Base-by-base conservation (phyloP, 495 filamentous ascomycete genomes). In the Aspergillus panamensis region DNA sequence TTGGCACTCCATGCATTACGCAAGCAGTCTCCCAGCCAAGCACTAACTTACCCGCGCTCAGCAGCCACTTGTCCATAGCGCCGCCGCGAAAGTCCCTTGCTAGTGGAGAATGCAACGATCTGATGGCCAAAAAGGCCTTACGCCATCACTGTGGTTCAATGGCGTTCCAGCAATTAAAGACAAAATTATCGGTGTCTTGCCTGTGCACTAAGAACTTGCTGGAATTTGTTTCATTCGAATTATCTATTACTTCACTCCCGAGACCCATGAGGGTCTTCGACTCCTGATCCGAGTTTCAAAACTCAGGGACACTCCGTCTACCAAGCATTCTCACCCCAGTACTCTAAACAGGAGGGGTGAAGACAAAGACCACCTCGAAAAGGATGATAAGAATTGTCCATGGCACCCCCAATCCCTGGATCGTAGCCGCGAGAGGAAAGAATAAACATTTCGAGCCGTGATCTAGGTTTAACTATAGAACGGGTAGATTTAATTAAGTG, bases 101-200 rank as follows among this genome's bases (percentile, higher is more conserved):
- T 48, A 66, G 73, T 77, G 74, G 72, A 65, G 72, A 72, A 73
- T 71, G 71, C 68, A 69, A 64, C 74, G 72, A 77, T 77, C 74
- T 64, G 51, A 64, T 64, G 64, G 60, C 55, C 53, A 48, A 64
- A 61, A 25, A 25, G 25, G 60, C 62, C 65, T 72, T 61, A 69
- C 67, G 73, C 70, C 70, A 73, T 74, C 54, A 43, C 53, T 39
- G 17, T 52, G 51, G 54, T 62, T 59, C 51, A 52, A 64, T 64
- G 58, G 61, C 57, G 59, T 58, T 60, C 53, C 32, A 42, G 32
- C 32, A 48, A 48, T 31, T 20, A 45, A 33, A 29, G 49, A 31
- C 17, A 48, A 37, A 21, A 55, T 25, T 35, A 54, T 32, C 42
- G 12, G 32, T 37, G 30, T 20, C 8, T 8, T 45, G 25, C 25